Base-by-base conservation (phyloP, 805 yeast genomes). In the Kodamaea hsintzibuensis region DNA sequence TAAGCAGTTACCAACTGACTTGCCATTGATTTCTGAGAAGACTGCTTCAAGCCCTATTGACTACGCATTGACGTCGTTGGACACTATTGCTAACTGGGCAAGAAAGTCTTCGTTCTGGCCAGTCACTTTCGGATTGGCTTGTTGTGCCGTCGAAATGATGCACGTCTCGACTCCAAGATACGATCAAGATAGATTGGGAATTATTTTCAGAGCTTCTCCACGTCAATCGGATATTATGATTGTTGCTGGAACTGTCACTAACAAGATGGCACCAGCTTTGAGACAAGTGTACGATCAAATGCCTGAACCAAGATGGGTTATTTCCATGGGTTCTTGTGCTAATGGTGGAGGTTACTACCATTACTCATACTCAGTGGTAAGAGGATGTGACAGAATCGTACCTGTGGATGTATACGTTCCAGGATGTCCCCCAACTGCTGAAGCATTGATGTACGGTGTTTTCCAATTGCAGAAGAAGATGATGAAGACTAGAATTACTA, bases 111-210 rank as follows among this genome's bases (percentile, higher is more conserved):
- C 95, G 1, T 89, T 89, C 71, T 89, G 96, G 96, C 96, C 96
- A 7, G 92, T 89, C 46, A 89, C 96, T 38, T 89, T 89, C 71
- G 96, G 96, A 35, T 78, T 89, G 66, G 96, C 96, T 7, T 89
- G 96, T 74, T 89, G 96, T 78, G 96, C 96, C 57, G 96, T 89
- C 42, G 96, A 89, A 74, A 89, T 89, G 96, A 89, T 89, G 96
- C 96, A 89, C 69, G 88, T 87, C 39, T 89, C 96, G 22, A 84
- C 96, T 55, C 96, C 96, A 57, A 80, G 96, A 67, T 89, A 89
- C 72, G 96, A 89, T 73, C 96, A 90, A 75, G 96, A 89, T 77
- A 84, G 96, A 70, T 78, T 89, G 69, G 96, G 96, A 64, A 89
- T 89, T 65, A 89, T 89, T 81, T 89, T 89, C 83, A 86, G 96